Evolutionary conservation across 352 stramenopile species (phyloP).

Genomic region (Phytopythium oedochilum): DNA sequence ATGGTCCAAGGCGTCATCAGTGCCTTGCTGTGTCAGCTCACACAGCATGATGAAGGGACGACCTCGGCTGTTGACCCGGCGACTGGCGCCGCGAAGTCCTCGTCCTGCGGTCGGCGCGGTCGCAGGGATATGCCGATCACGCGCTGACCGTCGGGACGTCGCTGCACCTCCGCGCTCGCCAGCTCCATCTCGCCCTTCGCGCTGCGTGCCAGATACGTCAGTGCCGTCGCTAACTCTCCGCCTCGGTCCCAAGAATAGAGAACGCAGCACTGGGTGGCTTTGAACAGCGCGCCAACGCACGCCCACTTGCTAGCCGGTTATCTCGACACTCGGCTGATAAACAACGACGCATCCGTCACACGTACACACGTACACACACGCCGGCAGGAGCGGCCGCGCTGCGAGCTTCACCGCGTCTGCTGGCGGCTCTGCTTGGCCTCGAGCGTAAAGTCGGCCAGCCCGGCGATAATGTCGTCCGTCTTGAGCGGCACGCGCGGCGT

Average conservation of each 20-base stretch:
- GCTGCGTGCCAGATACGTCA: too few species aligned
- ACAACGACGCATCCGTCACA: background rate
- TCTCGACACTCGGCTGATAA: background rate
- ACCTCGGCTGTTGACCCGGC: background rate
- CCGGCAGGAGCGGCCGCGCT: background rate
- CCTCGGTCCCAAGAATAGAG: background rate
- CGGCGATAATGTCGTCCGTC: constrained; percentile 43
- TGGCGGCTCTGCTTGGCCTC: constrained; percentile 26
- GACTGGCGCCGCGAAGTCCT: constrained; percentile 7
- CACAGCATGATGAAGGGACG: background rate
- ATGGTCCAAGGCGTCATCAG: background rate
- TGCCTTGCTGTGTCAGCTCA: background rate
- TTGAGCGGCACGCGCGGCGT: constrained; percentile 8
- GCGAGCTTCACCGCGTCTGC: constrained; percentile 14
- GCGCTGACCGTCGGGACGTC: constrained; percentile 38
- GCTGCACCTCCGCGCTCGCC: constrained; percentile 36
- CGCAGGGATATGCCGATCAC: constrained; percentile 53
- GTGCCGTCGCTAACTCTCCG: too few species aligned
- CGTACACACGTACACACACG: background rate
- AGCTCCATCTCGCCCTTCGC: constrained; percentile 33
- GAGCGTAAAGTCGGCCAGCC: constrained; percentile 37
- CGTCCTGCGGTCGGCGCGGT: constrained; percentile 10
- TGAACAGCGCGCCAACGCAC: background rate
- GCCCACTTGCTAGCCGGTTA: background rate
- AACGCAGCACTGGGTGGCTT: background rate